A percentile compares a stretch with the other conserved stretches of the same genome.
These are phyloP conservation scores for Pythium myriotylum DNA, from an alignment of 352 stramenopile genomes.

Conservation along the genomic window DNA sequence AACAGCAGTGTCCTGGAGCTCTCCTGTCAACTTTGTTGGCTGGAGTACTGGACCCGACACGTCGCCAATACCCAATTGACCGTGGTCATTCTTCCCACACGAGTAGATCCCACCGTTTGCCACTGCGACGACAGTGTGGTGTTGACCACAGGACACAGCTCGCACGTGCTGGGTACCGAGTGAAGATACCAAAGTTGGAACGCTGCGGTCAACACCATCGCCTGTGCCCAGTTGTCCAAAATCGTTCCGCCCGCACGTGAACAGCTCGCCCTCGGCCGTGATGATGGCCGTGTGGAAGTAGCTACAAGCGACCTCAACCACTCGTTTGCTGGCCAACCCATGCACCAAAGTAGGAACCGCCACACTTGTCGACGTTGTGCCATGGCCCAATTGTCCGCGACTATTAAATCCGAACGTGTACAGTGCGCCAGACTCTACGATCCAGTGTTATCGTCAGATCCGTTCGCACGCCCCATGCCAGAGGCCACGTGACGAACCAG, in stretches of 20 bases:
- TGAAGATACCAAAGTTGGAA: conserved; percentile 57
- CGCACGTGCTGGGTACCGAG: conserved; percentile 55
- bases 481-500: conserved; percentile 35
- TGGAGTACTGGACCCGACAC: conserved; percentile 45
- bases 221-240: conserved; percentile 89
- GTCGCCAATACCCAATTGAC: conserved; percentile 84
- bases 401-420: conserved; percentile 94
- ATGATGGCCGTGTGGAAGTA: conserved; percentile 93
- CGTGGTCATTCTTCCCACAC: conserved; percentile 94
- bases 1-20: conserved; percentile 68
- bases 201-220: conserved; percentile 67
- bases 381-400: conserved; percentile 87
- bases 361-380: conserved; percentile 59
- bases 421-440: conserved; percentile 67
- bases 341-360: conserved; percentile 52
- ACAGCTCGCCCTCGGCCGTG: conserved; percentile 79
- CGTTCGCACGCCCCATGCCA: too few relatives aligned
- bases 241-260: conserved; percentile 91
- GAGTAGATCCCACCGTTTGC: conserved; percentile 67
- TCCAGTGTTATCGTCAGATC: too few relatives aligned
- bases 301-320: conserved; percentile 86
- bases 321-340: conserved; percentile 46
- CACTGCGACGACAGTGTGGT: conserved; percentile 32
- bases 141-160: conserved; percentile 53
- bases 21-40: conserved; percentile 48